These are phyloP conservation scores for Paecilomyces variotii DNA, from an alignment of 2,329 filamentous ascomycete genomes.

Conservation along the genomic window DNA sequence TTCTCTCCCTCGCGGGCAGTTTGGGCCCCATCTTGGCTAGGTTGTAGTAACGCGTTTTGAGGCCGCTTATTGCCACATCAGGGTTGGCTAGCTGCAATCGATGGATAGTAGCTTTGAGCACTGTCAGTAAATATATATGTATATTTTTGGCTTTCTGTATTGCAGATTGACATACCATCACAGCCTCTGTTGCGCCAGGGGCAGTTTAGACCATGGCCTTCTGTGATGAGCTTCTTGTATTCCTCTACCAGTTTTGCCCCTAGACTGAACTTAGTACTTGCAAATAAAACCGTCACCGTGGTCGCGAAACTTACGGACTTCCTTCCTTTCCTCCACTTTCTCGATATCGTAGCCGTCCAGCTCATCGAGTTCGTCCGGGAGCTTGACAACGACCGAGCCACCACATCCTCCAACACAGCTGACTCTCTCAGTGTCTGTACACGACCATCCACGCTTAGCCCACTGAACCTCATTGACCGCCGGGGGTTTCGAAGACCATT, in stretches of 20 bases:
- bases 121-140: slow-evolving; percentile 11
- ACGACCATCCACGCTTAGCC: slow-evolving; percentile 90
- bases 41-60: slow-evolving; percentile 58
- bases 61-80: slow-evolving; percentile 47
- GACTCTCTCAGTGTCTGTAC: slow-evolving; percentile 73
- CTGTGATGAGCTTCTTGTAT: slow-evolving; percentile 64
- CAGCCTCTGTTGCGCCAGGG: slow-evolving; percentile 84
- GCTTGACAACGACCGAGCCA: slow-evolving; percentile 73
- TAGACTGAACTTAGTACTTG: slow-evolving; percentile 17
- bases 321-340: slow-evolving; percentile 33
- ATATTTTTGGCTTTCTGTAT: background rate
- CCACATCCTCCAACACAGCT: slow-evolving; percentile 74
- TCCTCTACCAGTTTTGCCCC: slow-evolving; percentile 64
- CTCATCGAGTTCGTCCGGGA: slow-evolving; percentile 58
- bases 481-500: slow-evolving; percentile 90
- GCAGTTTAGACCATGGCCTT: slow-evolving; percentile 71
- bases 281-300: background rate
- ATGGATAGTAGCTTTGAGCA: slow-evolving; percentile 51
- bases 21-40: slow-evolving; percentile 31
- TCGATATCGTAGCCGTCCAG: slow-evolving; percentile 38
- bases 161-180: slow-evolving; percentile 51
- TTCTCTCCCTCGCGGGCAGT: slow-evolving; percentile 21
- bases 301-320: slow-evolving; percentile 30
- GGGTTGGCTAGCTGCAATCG: slow-evolving; percentile 58
- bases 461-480: slow-evolving; percentile 82